phyloP scores from a whole-genome alignment of 768 basidiomycete species.

The Boletus huronensis region DNA sequence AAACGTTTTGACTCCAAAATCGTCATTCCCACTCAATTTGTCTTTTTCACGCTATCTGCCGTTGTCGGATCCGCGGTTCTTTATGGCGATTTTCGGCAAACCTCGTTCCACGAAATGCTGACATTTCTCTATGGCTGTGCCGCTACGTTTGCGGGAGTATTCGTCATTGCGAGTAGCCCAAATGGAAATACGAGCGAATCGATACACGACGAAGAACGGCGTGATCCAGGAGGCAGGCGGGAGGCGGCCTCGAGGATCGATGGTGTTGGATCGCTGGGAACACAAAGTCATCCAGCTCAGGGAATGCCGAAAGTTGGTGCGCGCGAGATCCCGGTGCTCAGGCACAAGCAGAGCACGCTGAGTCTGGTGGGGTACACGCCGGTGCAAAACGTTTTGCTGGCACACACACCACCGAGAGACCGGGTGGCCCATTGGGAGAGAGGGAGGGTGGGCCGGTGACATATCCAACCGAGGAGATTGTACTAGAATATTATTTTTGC shows the following conservation, averaged over 20 bases:
- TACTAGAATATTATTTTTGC: not conserved
- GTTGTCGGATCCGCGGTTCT: constrained; percentile 91
- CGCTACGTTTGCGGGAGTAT: constrained; percentile 88
- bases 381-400: constrained; percentile 68
- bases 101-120: constrained; percentile 75
- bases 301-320: constrained; percentile 44
- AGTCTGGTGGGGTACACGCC: constrained; percentile 70
- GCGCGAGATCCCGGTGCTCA: constrained; percentile 43
- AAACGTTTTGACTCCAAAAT: constrained; percentile 94
- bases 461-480: not conserved
- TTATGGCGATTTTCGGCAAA: constrained; percentile 87
- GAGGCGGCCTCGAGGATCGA: constrained; percentile 29
- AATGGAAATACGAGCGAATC: constrained; percentile 28
- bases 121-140: constrained; percentile 85
- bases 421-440: constrained; percentile 37
- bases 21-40: constrained; percentile 94
- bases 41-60: constrained; percentile 89
- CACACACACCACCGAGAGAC: constrained; percentile 62
- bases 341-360: constrained; percentile 52
- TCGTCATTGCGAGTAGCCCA: constrained; percentile 75
- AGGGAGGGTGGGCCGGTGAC: constrained; percentile 18
- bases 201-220: constrained; percentile 28
- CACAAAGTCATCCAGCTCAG: constrained; percentile 39
- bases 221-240: constrained; percentile 29
- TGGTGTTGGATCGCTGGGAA: constrained; percentile 20